These are phyloP conservation scores for Naematelia aurantialba DNA, from an alignment of 768 basidiomycete genomes.

Conservation along the genomic window DNA sequence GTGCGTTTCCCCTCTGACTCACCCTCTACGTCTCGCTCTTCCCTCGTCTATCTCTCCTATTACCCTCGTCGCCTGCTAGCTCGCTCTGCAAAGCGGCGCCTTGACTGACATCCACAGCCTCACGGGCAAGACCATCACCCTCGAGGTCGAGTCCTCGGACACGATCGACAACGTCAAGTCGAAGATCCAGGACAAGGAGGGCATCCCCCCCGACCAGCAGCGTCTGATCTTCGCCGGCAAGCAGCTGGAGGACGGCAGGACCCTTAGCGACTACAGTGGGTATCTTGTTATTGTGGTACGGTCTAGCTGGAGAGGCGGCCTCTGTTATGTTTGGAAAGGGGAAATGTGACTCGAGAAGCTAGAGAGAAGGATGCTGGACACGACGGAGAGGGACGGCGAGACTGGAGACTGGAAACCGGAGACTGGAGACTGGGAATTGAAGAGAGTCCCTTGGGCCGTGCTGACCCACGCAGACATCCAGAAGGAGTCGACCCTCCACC, in stretches of 20 bases:
- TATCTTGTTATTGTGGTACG: constrained; percentile 9
- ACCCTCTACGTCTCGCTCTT: background rate
- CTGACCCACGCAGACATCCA: constrained; percentile 46
- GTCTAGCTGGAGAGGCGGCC: background rate
- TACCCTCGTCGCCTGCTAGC: background rate
- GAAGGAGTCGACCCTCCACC: constrained; percentile 86
- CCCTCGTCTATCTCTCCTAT: background rate
- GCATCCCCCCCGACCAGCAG: constrained; percentile 54
- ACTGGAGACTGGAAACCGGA: background rate
- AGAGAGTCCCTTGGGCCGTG: background rate
- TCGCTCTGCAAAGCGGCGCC: background rate
- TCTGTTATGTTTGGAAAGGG: too few relatives aligned
- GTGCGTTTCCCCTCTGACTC: constrained; percentile 12
- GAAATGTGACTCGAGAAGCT: too few relatives aligned
- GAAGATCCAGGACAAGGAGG: constrained; percentile 55
- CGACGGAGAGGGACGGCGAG: background rate
- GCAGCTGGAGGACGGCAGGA: constrained; percentile 55
- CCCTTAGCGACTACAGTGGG: constrained; percentile 51
- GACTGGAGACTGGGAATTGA: background rate
- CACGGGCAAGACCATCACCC: constrained; percentile 72
- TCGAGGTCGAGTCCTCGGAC: constrained; percentile 55
- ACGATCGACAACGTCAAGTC: constrained; percentile 55
- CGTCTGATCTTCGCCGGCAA: constrained; percentile 57
- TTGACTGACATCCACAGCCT: constrained; percentile 45
- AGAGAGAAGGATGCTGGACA: background rate